Conservation (phyloP, 2,329 filamentous ascomycete species). For the Emergomyces pasteurianus region DNA sequence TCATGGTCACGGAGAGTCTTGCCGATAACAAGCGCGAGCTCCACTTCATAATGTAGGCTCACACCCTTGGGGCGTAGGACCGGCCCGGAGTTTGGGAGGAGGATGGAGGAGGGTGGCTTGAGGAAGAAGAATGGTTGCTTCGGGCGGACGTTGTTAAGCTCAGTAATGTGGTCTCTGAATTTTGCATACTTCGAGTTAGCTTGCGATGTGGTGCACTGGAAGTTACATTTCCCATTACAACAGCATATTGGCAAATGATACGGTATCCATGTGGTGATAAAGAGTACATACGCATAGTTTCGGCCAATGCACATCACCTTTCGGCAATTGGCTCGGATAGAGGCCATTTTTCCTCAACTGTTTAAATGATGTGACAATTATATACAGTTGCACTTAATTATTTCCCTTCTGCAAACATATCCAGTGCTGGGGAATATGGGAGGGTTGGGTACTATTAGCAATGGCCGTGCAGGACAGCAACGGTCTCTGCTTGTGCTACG, state of each 20-base stretch:
- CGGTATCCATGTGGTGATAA: background rate
- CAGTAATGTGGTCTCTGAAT: slow-evolving; percentile 81
- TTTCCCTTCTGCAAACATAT: background rate
- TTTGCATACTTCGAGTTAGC: background rate
- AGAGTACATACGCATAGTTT: slow-evolving; percentile 71
- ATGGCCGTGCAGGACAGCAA: background rate
- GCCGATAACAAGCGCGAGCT: slow-evolving; percentile 81
- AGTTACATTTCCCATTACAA: background rate
- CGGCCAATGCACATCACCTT: slow-evolving; percentile 90
- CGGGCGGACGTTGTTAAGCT: slow-evolving; percentile 75
- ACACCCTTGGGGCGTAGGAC: slow-evolving; percentile 73
- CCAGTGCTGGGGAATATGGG: background rate
- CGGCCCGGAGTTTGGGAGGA: slow-evolving; percentile 55
- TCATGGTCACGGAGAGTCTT: slow-evolving; percentile 66
- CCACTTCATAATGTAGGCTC: slow-evolving; percentile 86
- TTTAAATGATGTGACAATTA: background rate
- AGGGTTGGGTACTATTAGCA: background rate
- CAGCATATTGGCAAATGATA: background rate
- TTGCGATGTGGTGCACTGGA: background rate
- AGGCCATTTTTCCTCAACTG: slow-evolving; percentile 23
- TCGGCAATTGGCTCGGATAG: slow-evolving; percentile 41
- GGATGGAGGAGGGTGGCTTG: slow-evolving; percentile 77
- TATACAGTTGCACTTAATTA: background rate
- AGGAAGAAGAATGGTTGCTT: slow-evolving; percentile 99
- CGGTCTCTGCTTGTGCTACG: background rate